phyloP scores from a whole-genome alignment of 768 basidiomycete genomes.

The Porphyrellus cyaneotinctus region DNA sequence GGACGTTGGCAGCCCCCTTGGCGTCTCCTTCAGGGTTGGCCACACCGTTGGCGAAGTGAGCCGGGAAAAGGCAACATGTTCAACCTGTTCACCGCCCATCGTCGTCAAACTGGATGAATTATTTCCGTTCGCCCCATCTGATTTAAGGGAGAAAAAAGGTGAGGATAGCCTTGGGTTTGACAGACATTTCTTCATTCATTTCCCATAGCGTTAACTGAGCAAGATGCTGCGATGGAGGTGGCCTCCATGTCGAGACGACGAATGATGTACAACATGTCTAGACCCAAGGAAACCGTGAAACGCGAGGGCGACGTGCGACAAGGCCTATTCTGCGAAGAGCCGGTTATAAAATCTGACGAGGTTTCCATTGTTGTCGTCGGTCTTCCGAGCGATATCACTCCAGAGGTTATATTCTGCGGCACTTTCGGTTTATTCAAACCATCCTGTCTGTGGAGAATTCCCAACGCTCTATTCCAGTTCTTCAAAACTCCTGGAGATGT shows the following conservation, averaged over 20 bases:
- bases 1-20: neutral
- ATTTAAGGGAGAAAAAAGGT: constrained; percentile 3
- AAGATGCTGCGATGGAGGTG: constrained; percentile 12
- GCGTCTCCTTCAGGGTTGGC: constrained; percentile 14
- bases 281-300: constrained; percentile 6
- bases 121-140: constrained; percentile 3
- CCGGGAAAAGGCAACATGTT: constrained; percentile 4
- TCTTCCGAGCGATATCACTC: constrained; percentile 10
- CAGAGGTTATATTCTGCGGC: constrained; percentile 12
- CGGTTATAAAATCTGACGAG: constrained; percentile 9
- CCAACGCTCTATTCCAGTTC: constrained; percentile 14
- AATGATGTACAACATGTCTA: constrained; percentile 15
- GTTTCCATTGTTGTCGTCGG: constrained; percentile 17
- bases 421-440: constrained; percentile 13
- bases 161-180: neutral
- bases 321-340: constrained; percentile 9
- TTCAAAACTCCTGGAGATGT: constrained; percentile 11
- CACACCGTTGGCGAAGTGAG: constrained; percentile 14
- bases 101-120: constrained; percentile 8
- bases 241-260: constrained; percentile 12
- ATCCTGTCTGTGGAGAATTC: constrained; percentile 7
- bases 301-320: constrained; percentile 1
- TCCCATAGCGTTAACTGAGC: constrained; percentile 8
- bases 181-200: neutral
- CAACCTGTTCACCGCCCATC: neutral